Evolutionary conservation across 129 eudicot genomes (phyloP), one percentile per base, ranked within the genome.

Genomic region (Rutidosis leptorrhynchoides): DNA sequence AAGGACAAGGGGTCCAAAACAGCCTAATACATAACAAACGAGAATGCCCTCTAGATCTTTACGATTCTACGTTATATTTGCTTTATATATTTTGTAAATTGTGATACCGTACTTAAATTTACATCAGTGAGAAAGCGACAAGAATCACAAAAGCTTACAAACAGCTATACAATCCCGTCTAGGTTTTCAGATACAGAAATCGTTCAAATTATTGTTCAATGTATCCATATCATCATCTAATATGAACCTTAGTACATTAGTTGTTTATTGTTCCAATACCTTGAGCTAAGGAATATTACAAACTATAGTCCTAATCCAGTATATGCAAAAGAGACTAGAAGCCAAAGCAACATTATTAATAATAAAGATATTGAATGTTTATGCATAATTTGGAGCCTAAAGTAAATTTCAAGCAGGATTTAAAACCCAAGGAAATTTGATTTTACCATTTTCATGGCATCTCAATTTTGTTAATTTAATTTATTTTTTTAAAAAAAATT

Each of bases 291-390:
- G 58, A 70, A 70, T 16, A 24, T 69, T 37, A 69, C n/a, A 37
- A 56, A 40, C 46, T 43, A 70, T 21, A 26, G 17, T 42, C 28
- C 57, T 70, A 11, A 24, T 69, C 42, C 15, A n/a, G 58, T 56
- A 35, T 69, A 56, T 56, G 74, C 26, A 37, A 40, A 40, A 37
- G 56, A 3, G 46, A 24, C 35, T 56, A 69, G 42, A 57, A 69
- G 43, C 35, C 15, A 37, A 40, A 28, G 51, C 64, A 69, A 40
- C 20, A 40, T 26, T 23, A 69, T 40, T 9, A 11, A 10, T 35
- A 69, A 51, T n/a, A 62, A 42, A 63, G 22, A 64, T 37, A 22
- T 35, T 37, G 29, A 33, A 23, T 37, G 20, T 4, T 21, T 62
- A 14, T 30, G 6, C 12, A 35, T 37, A 24, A 25, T 37, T 62